phyloP scores from a whole-genome alignment of 306 rosid species.

The Cyamopsis tetragonoloba region DNA sequence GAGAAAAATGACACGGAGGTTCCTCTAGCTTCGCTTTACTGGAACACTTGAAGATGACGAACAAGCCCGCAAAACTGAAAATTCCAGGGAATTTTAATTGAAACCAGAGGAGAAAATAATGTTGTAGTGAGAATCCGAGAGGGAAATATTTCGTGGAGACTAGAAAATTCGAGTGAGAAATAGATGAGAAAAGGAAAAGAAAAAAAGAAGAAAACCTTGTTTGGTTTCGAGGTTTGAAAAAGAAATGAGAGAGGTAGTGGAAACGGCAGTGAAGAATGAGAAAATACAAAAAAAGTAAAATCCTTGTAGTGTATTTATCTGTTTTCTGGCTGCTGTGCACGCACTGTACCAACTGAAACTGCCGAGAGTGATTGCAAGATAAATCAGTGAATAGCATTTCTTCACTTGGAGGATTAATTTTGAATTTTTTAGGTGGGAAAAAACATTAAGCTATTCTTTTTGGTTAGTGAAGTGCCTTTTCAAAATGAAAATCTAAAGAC shows the following conservation, averaged over 20 bases:
- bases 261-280: constrained; percentile 16
- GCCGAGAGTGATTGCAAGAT: neutral
- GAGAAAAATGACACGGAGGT: neutral
- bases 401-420: neutral
- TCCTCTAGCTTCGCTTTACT: neutral
- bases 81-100: constrained; percentile 14
- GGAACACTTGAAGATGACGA: constrained; percentile 4
- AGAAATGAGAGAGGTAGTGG: constrained; percentile 20
- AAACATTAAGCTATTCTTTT: neutral
- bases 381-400: neutral
- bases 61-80: constrained; percentile 7
- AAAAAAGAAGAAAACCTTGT: neutral
- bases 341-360: constrained; percentile 36
- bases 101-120: neutral
- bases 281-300: neutral
- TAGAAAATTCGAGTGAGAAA: constrained; percentile 23
- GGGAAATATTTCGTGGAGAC: neutral
- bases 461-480: neutral
- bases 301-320: constrained; percentile 19
- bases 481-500: neutral
- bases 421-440: constrained; percentile 30
- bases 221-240: constrained; percentile 30
- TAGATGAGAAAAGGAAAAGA: neutral
- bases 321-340: constrained; percentile 19
- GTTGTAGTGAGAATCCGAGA: constrained; percentile 5